Conservation (phyloP, 345 rosid species). For the Firmiana major region DNA sequence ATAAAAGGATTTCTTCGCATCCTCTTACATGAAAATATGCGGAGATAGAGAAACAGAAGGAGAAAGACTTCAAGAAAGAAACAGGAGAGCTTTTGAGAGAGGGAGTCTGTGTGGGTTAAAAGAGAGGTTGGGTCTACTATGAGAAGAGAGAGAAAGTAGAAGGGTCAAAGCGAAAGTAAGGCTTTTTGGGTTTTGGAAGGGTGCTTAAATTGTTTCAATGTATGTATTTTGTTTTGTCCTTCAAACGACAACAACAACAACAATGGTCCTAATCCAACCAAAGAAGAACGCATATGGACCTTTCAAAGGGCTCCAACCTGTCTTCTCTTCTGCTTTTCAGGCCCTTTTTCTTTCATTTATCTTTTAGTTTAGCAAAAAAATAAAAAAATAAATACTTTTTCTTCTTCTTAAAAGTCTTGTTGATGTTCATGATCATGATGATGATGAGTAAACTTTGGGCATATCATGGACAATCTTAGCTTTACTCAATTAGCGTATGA, state of each 20-base stretch:
- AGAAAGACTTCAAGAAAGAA: background rate
- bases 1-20: background rate
- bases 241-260: background rate
- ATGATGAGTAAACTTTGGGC: slow-evolving; percentile 1
- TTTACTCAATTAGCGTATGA: background rate
- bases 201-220: slow-evolving; percentile 20
- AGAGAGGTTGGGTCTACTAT: slow-evolving; percentile 4
- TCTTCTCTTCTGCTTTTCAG: slow-evolving; percentile 11
- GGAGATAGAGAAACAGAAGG: background rate
- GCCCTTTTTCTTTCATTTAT: background rate
- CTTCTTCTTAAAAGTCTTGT: too few species aligned
- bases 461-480: background rate
- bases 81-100: slow-evolving; percentile 3
- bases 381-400: too few species aligned
- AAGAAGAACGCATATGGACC: slow-evolving; percentile 3
- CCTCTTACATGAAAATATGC: background rate
- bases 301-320: slow-evolving; percentile 20
- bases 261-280: background rate
- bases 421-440: background rate
- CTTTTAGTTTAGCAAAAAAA: background rate
- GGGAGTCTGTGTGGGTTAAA: background rate
- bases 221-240: slow-evolving; percentile 15
- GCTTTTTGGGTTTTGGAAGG: slow-evolving; percentile 2
- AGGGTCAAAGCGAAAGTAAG: slow-evolving; percentile 50
- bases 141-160: slow-evolving; percentile 1